Evolutionary conservation across 2,329 filamentous ascomycete genomes (phyloP), one percentile per base, ranked within the genome.

Genomic region (Pyrenochaeta sp.): DNA sequence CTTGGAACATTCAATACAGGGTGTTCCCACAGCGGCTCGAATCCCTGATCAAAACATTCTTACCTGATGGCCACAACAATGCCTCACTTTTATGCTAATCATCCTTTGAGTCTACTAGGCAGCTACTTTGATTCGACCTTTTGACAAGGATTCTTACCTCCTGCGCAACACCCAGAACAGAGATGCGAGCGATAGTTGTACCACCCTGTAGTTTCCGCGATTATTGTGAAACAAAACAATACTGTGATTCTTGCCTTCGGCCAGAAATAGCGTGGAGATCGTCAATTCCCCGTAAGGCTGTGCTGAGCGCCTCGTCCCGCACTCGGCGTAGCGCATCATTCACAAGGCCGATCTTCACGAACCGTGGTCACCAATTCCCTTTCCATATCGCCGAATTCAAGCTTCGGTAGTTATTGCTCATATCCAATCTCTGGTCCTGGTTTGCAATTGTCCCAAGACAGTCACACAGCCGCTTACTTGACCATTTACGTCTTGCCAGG

Each of bases 381-480:
- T 30, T 42, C 24, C 19, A 40, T 15, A 9, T n/a, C 34, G 32
- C 47, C 25, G 22, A 40, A 8, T 3, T 19, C 37, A 19, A n/a
- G 47, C 13, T 28, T 19, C 47, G 4, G 27, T 45, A 45, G 13
- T 36, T 12, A 32, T 36, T 22, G 15, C 45, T 47, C 9, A 34
- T 28, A 12, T 24, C 30, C 8, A 47, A 5, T 2, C 45, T 47
- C 45, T 47, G 27, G 13, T 30, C 19, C n/a, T 22, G 45, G 43
- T 19, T n/a, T 6, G 36, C 49, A 36, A 34, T 25, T 40, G 37
- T 34, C 52, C 54, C 43, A 54, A 57, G 27, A 15, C 9, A 34
- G 53, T 25, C 36, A 40, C 42, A 45, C 24, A 40, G 50, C 65
- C 62, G 65, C 57, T 52, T 58, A 43, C 37, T 57, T 58, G 64